phyloP scores from a whole-genome alignment of 2,329 filamentous ascomycete species.

The Fusarium coffeatum region DNA sequence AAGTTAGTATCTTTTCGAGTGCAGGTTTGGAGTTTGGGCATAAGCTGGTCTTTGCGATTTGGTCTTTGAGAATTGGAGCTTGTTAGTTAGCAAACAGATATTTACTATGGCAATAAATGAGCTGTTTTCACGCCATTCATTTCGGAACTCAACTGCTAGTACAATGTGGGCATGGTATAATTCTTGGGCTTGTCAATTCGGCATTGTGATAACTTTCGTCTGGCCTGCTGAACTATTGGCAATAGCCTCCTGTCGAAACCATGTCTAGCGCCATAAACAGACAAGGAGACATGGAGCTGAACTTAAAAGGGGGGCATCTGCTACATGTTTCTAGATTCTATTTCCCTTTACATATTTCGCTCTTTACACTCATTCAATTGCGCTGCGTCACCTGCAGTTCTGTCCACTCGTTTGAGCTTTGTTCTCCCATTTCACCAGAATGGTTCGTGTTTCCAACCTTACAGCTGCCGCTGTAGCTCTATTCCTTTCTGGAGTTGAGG shows the following conservation, averaged over 20 bases:
- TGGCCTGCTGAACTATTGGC: background rate
- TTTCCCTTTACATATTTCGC: background rate
- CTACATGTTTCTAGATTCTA: background rate
- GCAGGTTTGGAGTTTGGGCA: background rate
- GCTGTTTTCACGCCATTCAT: background rate
- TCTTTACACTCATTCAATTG: background rate
- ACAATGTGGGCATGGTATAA: too few relatives aligned
- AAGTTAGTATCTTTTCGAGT: background rate
- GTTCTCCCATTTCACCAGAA: background rate
- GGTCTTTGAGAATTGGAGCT: background rate
- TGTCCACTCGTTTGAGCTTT: background rate
- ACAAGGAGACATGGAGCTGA: background rate
- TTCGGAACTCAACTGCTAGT: background rate
- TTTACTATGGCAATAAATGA: background rate
- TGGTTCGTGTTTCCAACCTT: background rate
- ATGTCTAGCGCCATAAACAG: background rate
- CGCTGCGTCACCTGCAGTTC: background rate
- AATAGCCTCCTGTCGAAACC: background rate
- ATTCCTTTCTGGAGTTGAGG: background rate
- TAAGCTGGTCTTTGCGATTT: background rate
- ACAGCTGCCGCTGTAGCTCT: background rate
- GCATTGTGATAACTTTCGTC: background rate
- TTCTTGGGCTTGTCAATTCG: too few relatives aligned
- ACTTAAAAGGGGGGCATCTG: background rate
- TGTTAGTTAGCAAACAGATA: background rate